A percentile compares a stretch with the other conserved stretches of the same genome.
These are phyloP conservation scores for Chaetomium cochliodes DNA, from an alignment of 495 filamentous ascomycete species.

Conservation along the genomic window DNA sequence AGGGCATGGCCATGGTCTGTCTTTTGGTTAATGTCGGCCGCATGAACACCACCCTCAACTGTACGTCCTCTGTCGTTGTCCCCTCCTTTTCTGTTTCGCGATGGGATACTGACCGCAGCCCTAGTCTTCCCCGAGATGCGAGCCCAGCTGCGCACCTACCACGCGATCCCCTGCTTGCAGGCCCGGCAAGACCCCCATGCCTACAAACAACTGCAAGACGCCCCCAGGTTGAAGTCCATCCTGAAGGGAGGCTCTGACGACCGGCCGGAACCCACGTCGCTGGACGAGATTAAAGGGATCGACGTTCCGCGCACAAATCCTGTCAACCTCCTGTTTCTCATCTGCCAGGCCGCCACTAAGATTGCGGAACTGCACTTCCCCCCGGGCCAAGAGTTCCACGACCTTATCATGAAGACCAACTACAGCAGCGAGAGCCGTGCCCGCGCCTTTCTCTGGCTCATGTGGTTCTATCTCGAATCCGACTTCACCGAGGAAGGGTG, in stretches of 20 bases:
- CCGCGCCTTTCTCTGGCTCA: slow-evolving; percentile 90
- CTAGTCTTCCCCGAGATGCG: slow-evolving; percentile 99
- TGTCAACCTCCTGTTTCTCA: slow-evolving; percentile 93
- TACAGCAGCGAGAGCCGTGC: slow-evolving; percentile 82
- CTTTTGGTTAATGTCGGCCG: slow-evolving; percentile 93
- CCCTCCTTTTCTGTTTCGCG: background rate
- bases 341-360: slow-evolving; percentile 86
- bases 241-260: slow-evolving; percentile 97
- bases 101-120: slow-evolving; percentile 33
- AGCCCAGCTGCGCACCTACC: slow-evolving; percentile 94
- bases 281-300: slow-evolving; percentile 73
- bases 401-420: slow-evolving; percentile 86
- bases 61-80: slow-evolving; percentile 50
- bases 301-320: slow-evolving; percentile 85
- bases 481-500: slow-evolving; percentile 84
- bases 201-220: slow-evolving; percentile 97
- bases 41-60: slow-evolving; percentile 99
- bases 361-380: slow-evolving; percentile 92
- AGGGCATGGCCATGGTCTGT: slow-evolving; percentile 99
- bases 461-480: slow-evolving; percentile 99
- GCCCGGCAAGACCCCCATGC: slow-evolving; percentile 91
- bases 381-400: slow-evolving; percentile 84
- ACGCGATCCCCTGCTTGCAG: slow-evolving; percentile 94
- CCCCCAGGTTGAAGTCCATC: slow-evolving; percentile 92
- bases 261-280: slow-evolving; percentile 75